A percentile compares a stretch with the other conserved stretches of the same genome.
phyloP scores from a whole-genome alignment of 2,329 filamentous ascomycete species.

The Penicillium sp. region DNA sequence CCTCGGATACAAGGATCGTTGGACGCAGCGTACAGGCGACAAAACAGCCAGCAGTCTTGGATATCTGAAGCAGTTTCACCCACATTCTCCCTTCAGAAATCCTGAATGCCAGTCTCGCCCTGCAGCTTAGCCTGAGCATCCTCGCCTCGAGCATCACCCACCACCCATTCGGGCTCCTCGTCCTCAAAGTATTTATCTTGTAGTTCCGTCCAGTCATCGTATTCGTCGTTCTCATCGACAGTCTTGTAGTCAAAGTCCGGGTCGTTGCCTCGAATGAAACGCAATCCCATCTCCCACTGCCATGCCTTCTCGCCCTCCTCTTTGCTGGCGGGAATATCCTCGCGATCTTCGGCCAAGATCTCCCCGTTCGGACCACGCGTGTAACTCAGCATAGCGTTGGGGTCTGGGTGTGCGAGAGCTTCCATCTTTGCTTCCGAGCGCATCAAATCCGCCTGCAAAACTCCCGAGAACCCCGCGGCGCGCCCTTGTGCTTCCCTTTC shows the following conservation, averaged over 20 bases:
- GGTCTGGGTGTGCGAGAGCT: constrained; percentile 58
- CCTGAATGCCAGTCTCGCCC: constrained; percentile 72
- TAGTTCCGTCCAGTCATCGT: constrained; percentile 65
- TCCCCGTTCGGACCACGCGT: constrained; percentile 55
- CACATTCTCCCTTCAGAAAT: constrained; percentile 54
- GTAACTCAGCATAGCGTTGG: constrained; percentile 54
- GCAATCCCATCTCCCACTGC: constrained; percentile 69
- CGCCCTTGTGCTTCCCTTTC: constrained; percentile 75
- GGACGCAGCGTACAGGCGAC: background rate
- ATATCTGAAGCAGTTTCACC: background rate
- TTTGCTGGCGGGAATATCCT: constrained; percentile 60
- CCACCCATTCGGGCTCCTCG: constrained; percentile 70
- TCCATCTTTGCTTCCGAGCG: constrained; percentile 75
- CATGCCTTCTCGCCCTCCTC: constrained; percentile 70
- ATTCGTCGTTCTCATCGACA: constrained; percentile 72
- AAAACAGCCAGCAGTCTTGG: background rate
- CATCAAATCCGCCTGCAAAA: constrained; percentile 74
- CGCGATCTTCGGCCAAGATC: constrained; percentile 60
- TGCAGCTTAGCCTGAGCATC: constrained; percentile 31
- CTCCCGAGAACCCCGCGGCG: constrained; percentile 74
- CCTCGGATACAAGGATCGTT: background rate
- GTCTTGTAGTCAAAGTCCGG: constrained; percentile 73
- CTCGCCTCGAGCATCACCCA: constrained; percentile 45
- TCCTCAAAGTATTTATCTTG: constrained; percentile 80
- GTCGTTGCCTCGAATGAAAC: constrained; percentile 75